These are phyloP conservation scores for Arthrobotrys conoides DNA, from an alignment of 2,329 filamentous ascomycete species.

Conservation along the genomic window DNA sequence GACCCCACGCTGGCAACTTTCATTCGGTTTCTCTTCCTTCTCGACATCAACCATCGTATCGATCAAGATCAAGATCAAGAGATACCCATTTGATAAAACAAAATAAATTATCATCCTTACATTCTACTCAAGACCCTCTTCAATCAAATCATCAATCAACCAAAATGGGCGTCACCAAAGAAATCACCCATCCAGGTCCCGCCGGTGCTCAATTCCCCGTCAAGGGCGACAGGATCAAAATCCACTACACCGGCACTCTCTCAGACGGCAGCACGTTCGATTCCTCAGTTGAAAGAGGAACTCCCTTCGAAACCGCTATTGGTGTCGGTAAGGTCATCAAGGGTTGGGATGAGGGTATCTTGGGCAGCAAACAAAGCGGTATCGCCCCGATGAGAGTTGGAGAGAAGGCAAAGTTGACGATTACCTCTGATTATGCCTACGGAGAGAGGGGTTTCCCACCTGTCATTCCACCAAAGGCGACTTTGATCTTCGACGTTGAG, in stretches of 20 bases:
- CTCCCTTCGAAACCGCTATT: conserved; percentile 80
- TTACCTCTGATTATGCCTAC: conserved; percentile 71
- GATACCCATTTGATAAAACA: neutral
- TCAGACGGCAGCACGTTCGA: conserved; percentile 88
- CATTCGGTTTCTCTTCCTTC: neutral
- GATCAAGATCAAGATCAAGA: neutral
- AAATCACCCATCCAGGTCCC: conserved; percentile 46
- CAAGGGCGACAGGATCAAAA: conserved; percentile 43
- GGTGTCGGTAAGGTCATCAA: conserved; percentile 87
- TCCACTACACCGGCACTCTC: conserved; percentile 79
- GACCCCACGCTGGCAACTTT: conserved; percentile 31
- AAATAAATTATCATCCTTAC: neutral
- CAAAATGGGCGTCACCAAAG: conserved; percentile 52
- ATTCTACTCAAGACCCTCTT: neutral
- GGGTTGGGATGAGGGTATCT: conserved; percentile 89
- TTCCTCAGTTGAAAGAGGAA: conserved; percentile 81
- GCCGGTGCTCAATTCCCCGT: conserved; percentile 20
- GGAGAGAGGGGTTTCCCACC: conserved; percentile 30
- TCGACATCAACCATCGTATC: neutral
- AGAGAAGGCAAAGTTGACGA: conserved; percentile 88
- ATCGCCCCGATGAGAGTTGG: conserved; percentile 73
- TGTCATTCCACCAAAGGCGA: conserved; percentile 58
- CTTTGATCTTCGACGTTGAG: conserved; percentile 88
- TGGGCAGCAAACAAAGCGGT: conserved; percentile 75
- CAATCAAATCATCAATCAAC: neutral